These are phyloP conservation scores for Pseudonectria foliicola DNA, from an alignment of 2,329 filamentous ascomycete genomes.

Conservation along the genomic window DNA sequence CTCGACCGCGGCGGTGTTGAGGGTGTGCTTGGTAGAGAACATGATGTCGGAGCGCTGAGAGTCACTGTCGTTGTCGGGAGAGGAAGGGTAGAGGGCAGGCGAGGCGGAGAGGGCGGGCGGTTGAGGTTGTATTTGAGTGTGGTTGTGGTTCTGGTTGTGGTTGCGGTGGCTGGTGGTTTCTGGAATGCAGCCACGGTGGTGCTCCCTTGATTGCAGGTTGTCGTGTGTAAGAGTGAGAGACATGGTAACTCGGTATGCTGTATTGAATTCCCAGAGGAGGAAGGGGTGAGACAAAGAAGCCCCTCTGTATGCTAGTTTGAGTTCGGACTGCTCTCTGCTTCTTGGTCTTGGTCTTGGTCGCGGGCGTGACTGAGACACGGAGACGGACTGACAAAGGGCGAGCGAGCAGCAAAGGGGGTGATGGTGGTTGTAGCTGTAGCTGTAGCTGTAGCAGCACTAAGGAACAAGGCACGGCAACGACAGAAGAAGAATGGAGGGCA, in stretches of 20 bases:
- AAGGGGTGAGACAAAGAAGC: conserved; percentile 3
- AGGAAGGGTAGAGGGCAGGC: conserved; percentile 19
- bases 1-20: conserved; percentile 9
- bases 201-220: not conserved
- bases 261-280: conserved; percentile 15
- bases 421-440: no score
- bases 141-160: not conserved
- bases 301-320: no score
- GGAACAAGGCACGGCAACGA: no score
- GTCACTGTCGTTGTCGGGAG: conserved; percentile 12
- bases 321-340: no score
- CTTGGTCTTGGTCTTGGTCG: no score
- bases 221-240: not conserved
- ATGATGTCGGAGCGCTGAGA: conserved; percentile 17
- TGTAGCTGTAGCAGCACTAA: no score
- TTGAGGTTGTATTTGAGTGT: conserved; percentile 3
- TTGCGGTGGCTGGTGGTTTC: not conserved
- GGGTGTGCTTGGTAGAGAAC: conserved; percentile 20
- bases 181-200: not conserved
- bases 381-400: no score
- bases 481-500: no score
- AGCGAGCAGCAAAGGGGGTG: no score
- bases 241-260: conserved; percentile 2
- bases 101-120: conserved; percentile 20
- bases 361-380: no score